Conservation (phyloP, 2,329 filamentous ascomycete species). For the Alternaria postmessia region DNA sequence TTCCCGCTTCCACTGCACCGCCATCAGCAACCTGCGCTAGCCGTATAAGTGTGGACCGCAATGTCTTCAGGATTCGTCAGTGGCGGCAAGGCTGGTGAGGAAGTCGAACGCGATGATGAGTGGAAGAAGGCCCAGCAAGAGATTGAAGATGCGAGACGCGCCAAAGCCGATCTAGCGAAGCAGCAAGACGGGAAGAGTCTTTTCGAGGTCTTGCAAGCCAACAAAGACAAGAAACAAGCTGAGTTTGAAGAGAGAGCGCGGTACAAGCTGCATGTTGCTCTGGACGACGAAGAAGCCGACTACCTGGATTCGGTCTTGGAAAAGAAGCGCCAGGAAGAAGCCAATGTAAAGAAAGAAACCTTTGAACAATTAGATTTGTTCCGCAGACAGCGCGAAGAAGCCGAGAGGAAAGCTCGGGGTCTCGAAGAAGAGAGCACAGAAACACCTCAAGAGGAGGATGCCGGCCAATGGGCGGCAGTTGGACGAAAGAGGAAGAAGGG, state of each 20-base stretch:
- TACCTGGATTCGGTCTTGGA: slow-evolving; percentile 71
- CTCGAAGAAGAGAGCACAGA: slow-evolving; percentile 52
- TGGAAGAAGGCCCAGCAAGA: slow-evolving; percentile 73
- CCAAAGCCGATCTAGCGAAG: slow-evolving; percentile 62
- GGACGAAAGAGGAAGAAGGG: slow-evolving; percentile 63
- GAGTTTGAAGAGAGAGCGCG: slow-evolving; percentile 77
- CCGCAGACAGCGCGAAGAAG: slow-evolving; percentile 66
- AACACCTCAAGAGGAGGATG: slow-evolving; percentile 47
- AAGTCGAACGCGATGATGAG: slow-evolving; percentile 58
- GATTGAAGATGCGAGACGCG: slow-evolving; percentile 67
- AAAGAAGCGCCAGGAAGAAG: slow-evolving; percentile 64
- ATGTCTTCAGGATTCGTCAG: slow-evolving; percentile 62
- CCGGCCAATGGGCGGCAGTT: slow-evolving; percentile 59
- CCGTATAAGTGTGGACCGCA: slow-evolving; percentile 15
- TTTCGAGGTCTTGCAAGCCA: slow-evolving; percentile 79
- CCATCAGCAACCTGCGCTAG: slow-evolving; percentile 19
- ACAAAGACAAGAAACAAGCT: slow-evolving; percentile 87
- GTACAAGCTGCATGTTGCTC: slow-evolving; percentile 78
- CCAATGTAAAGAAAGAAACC: slow-evolving; percentile 65
- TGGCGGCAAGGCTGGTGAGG: slow-evolving; percentile 57
- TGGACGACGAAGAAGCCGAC: slow-evolving; percentile 81
- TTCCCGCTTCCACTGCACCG: neutral
- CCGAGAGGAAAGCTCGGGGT: slow-evolving; percentile 56
- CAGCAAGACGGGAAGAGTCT: slow-evolving; percentile 67
- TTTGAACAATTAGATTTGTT: slow-evolving; percentile 67